Base-by-base conservation (phyloP, 805 yeast genomes). In the Yamadazyma insecticola region DNA sequence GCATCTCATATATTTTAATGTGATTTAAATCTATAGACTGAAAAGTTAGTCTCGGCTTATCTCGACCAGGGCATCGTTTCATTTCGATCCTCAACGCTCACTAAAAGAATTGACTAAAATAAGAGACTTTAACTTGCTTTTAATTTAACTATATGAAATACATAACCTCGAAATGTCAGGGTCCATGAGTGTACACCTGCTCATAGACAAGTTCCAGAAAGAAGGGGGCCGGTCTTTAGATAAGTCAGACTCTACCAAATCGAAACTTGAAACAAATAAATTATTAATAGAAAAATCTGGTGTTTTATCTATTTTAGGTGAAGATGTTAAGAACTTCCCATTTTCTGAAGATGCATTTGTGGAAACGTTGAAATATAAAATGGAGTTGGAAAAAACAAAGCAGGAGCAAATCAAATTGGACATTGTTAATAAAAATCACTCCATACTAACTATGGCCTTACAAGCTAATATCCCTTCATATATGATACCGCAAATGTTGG, bases 311-410 rank as follows among this genome's bases (percentile, higher is more conserved):
- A 49, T 79, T 7, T 55, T 81, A 22, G 88, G 87, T 1, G 62
- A 75, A 3, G 63, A 71, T 18, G 60, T 74, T 10, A 47, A 63
- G 6, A 52, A 59, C 21, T 76, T 81, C 73, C 76, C 78, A 1
- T 69, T 62, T 45, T 60, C 80, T 6, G 82, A 81, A 33, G 63
- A 66, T 6, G 70, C 87, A 3, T 64, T 79, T 17, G 52, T 64
- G 16, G 75, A 72, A 40, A 78, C 87, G 0, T 55, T 86, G 22
- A 66, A 68, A 20, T 67, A 81, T 18, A 67, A 77, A 31, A 53
- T 75, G 3, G 88, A 86, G 50, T 90, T 82, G 48, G 96, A 89
- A 51, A 67, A 72, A 26, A 81, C 96, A 2, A 81, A 81, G 42
- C 96, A 88, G 52, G 92, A 82, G 43, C 79, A 67, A 44, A 81